Evolutionary conservation across 805 yeast species (phyloP).

Genomic region (Myxozyma neglecta): DNA sequence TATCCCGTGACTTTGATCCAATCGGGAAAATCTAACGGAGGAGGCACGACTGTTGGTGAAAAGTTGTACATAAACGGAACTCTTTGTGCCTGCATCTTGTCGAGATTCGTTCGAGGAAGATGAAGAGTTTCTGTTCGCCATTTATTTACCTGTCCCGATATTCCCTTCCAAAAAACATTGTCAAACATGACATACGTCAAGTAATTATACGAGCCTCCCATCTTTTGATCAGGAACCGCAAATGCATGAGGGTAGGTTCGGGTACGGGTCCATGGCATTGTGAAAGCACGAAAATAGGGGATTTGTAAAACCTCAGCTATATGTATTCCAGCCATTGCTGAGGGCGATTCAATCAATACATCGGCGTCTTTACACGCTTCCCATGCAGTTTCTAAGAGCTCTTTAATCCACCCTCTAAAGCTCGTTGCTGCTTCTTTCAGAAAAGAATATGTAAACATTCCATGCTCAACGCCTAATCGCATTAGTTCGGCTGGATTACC

Average conservation of each 20-base stretch:
- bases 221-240: slow-evolving; percentile 87
- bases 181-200: slow-evolving; percentile 92
- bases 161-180: slow-evolving; percentile 90
- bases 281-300: slow-evolving; percentile 91
- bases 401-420: slow-evolving; percentile 81
- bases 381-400: slow-evolving; percentile 75
- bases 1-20: slow-evolving; percentile 97
- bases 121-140: slow-evolving; percentile 76
- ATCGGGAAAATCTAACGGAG: slow-evolving; percentile 88
- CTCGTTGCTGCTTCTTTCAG: slow-evolving; percentile 77
- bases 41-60: slow-evolving; percentile 85
- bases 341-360: slow-evolving; percentile 88
- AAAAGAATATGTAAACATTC: slow-evolving; percentile 78
- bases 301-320: slow-evolving; percentile 88
- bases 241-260: slow-evolving; percentile 96
- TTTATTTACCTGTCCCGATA: slow-evolving; percentile 76
- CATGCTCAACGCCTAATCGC: slow-evolving; percentile 90
- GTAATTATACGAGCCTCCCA: slow-evolving; percentile 90
- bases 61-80: slow-evolving; percentile 88
- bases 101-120: slow-evolving; percentile 68
- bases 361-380: slow-evolving; percentile 81
- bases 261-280: slow-evolving; percentile 98
- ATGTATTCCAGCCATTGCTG: slow-evolving; percentile 93
- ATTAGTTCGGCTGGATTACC: slow-evolving; percentile 92
- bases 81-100: slow-evolving; percentile 67